These are phyloP conservation scores for Astrothelium subdiscretum DNA, from an alignment of 495 filamentous ascomycete species.

Conservation along the genomic window DNA sequence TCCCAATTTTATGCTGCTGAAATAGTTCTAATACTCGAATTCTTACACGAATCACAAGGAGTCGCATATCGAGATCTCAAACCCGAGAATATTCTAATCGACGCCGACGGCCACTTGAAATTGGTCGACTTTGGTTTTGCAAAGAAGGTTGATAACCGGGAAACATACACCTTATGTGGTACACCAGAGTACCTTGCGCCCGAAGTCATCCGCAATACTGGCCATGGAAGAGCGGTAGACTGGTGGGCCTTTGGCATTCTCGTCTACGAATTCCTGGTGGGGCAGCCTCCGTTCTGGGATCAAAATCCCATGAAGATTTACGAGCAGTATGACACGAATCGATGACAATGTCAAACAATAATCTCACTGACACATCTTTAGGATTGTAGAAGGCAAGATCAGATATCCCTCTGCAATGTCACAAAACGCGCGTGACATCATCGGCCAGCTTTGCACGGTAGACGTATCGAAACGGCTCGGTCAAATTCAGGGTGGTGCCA, in stretches of 20 bases:
- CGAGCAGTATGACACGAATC: constrained; percentile 50
- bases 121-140: constrained; percentile 98
- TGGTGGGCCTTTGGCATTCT: constrained; percentile 98
- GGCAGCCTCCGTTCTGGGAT: constrained; percentile 96
- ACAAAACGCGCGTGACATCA: constrained; percentile 67
- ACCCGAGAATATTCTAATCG: constrained; percentile 89
- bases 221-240: constrained; percentile 90
- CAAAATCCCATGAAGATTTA: constrained; percentile 94
- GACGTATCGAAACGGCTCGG: constrained; percentile 80
- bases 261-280: constrained; percentile 91
- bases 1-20: constrained; percentile 92
- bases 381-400: constrained; percentile 65
- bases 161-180: constrained; percentile 94
- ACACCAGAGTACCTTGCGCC: constrained; percentile 95
- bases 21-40: constrained; percentile 86
- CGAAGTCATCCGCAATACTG: constrained; percentile 88
- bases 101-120: constrained; percentile 86
- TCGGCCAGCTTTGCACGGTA: constrained; percentile 75
- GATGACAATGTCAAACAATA: not conserved
- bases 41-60: constrained; percentile 74
- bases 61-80: constrained; percentile 94
- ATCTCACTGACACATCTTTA: constrained; percentile 17
- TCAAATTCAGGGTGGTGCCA: constrained; percentile 74
- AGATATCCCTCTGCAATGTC: constrained; percentile 60
- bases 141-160: constrained; percentile 60